Evolutionary conservation across 2,329 filamentous ascomycete species (phyloP).

Genomic region (Monilinia fructigena): DNA sequence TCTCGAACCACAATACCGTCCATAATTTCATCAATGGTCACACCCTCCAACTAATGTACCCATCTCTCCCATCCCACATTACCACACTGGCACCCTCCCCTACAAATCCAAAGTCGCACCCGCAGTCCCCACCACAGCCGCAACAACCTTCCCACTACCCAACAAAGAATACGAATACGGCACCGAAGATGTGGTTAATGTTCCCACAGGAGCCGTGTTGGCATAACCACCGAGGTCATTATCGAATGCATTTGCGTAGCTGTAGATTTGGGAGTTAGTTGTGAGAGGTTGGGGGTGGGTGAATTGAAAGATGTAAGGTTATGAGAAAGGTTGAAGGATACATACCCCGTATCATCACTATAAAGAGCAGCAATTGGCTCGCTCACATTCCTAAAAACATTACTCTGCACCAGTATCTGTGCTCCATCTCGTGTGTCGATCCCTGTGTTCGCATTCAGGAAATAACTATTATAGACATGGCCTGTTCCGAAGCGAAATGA

Average conservation of each 20-base stretch:
- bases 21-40: too few relatives aligned
- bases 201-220: constrained; percentile 52
- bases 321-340: neutral
- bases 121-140: constrained; percentile 38
- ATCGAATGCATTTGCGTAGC: constrained; percentile 44
- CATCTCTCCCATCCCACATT: neutral
- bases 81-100: neutral
- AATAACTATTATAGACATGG: constrained; percentile 53
- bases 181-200: constrained; percentile 44
- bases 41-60: too few relatives aligned
- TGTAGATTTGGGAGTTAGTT: neutral
- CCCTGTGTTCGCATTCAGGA: constrained; percentile 48
- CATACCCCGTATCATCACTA: constrained; percentile 25
- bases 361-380: constrained; percentile 38
- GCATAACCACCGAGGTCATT: constrained; percentile 49
- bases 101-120: constrained; percentile 41
- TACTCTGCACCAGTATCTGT: constrained; percentile 49
- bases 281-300: too few relatives aligned
- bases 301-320: too few relatives aligned
- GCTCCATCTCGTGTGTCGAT: constrained; percentile 58
- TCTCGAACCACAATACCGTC: too few relatives aligned
- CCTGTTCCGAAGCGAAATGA: constrained; percentile 64
- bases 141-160: constrained; percentile 49
- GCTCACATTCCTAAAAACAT: constrained; percentile 47
- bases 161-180: constrained; percentile 55